Percentiles rank a stretch among this genome's conserved stretches.
phyloP scores from a whole-genome alignment of 1,284 basidiomycete species.

The Phaffia rhodozyma region DNA sequence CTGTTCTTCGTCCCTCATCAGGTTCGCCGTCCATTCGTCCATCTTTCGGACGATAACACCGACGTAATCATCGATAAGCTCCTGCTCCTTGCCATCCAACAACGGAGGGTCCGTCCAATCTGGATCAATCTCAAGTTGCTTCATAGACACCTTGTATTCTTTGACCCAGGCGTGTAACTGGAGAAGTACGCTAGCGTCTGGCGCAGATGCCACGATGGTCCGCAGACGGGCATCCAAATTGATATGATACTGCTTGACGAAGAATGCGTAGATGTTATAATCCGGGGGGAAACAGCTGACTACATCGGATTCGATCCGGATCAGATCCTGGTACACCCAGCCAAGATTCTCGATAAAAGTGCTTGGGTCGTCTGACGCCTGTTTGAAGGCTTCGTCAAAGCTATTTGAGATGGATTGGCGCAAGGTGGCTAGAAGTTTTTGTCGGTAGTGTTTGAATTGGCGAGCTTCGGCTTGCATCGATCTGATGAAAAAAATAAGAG shows the following conservation, averaged over 20 bases:
- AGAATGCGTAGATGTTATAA: slow-evolving; percentile 74
- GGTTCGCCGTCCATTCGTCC: slow-evolving; percentile 90
- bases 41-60: slow-evolving; percentile 86
- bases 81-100: slow-evolving; percentile 84
- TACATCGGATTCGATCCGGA: slow-evolving; percentile 75
- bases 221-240: slow-evolving; percentile 67
- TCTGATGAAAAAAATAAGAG: slow-evolving; percentile 43
- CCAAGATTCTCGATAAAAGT: slow-evolving; percentile 62
- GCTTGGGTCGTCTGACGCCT: slow-evolving; percentile 51
- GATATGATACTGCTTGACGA: slow-evolving; percentile 84
- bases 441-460: slow-evolving; percentile 89
- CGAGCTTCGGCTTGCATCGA: slow-evolving; percentile 87
- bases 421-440: slow-evolving; percentile 75
- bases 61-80: slow-evolving; percentile 90
- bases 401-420: slow-evolving; percentile 60
- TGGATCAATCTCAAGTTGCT: slow-evolving; percentile 69
- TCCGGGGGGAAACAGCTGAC: slow-evolving; percentile 84
- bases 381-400: slow-evolving; percentile 58
- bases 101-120: slow-evolving; percentile 79
- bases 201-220: slow-evolving; percentile 58
- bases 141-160: slow-evolving; percentile 90
- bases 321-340: slow-evolving; percentile 93
- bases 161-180: slow-evolving; percentile 86
- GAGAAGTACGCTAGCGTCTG: slow-evolving; percentile 76
- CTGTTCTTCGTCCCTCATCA: slow-evolving; percentile 80